Evolutionary conservation across 2,329 filamentous ascomycete genomes (phyloP).

Genomic region (Microcyclospora pomicola): DNA sequence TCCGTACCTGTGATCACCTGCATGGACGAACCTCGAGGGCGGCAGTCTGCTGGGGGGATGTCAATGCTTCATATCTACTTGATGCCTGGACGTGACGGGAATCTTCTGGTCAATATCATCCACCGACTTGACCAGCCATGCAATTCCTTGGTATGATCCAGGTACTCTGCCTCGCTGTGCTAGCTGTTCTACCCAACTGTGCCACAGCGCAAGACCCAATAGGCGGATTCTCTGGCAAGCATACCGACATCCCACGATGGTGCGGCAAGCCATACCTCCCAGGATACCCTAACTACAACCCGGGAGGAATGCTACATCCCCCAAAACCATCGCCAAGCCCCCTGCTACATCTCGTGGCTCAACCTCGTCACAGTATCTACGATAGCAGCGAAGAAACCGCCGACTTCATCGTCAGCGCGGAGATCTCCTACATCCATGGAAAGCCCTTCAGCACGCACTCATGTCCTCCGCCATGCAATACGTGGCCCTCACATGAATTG

Average conservation of each 20-base stretch:
- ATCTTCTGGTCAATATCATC: too few species aligned
- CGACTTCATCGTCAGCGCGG: conserved; percentile 31
- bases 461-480: neutral
- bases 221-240: conserved; percentile 12
- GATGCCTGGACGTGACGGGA: too few species aligned
- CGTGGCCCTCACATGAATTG: neutral
- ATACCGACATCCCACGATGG: conserved; percentile 32
- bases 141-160: too few species aligned
- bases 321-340: conserved; percentile 25
- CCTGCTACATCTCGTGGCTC: conserved; percentile 31
- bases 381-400: conserved; percentile 26
- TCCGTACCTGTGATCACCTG: too few species aligned
- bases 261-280: conserved; percentile 32
- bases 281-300: conserved; percentile 34
- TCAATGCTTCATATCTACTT: too few species aligned
- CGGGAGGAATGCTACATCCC: conserved; percentile 33
- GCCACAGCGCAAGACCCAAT: conserved; percentile 3
- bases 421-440: conserved; percentile 27
- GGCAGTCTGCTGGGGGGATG: too few species aligned
- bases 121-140: too few species aligned
- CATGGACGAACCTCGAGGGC: too few species aligned
- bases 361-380: conserved; percentile 36
- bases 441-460: conserved; percentile 4
- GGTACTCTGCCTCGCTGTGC: too few species aligned
- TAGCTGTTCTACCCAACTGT: too few species aligned